Base-by-base conservation (phyloP, 1,284 basidiomycete genomes). In the Mycena citricolor region DNA sequence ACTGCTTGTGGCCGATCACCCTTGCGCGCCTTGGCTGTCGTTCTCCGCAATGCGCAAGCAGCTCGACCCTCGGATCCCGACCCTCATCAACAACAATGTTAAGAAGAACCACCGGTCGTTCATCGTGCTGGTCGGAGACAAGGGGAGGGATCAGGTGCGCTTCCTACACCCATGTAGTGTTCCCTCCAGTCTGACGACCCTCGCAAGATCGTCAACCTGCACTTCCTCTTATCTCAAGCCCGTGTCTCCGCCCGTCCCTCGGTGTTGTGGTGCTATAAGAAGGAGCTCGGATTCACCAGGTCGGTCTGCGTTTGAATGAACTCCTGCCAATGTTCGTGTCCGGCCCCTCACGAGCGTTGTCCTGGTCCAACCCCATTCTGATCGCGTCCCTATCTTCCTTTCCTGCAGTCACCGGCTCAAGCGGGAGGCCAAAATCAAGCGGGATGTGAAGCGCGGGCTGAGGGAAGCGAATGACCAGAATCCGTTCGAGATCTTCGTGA, bases 401-500 rank as follows among this genome's bases (percentile, higher is more conserved):
- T 4, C 20, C 10, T 23, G 30, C 41, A 94, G 91, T 54, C 94
- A 99, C 68, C 86, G 95, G 35, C 98, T 97, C 74, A 98, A 98
- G 68, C 79, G 92, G 34, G 94, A 97, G 65, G 87, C 86, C 28
- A 97, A 94, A 69, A 93, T 97, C 58, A 97, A 95, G 67, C 75
- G 90, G 47, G 92, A 97, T 61, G 84, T 95, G 29, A 97, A 97
- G 68, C 81, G 92, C 21, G 94, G 95, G 6, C 81, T 94, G 35
- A 78, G 95, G 17, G 95, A 99, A 59, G 84, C 90, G 19, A 95
- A 95, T 61, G 92, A 98, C 47, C 92, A 95, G 63, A 85, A 92
- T 63, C 95, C 97, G 1, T 99, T 99, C 61, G 97, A 99, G 71
- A 90, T 99, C 42, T 99, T 99, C 61, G 87, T 99, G 19, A 90